Conservation (phyloP, 441 rosid genomes). For the Kokia cookei region DNA sequence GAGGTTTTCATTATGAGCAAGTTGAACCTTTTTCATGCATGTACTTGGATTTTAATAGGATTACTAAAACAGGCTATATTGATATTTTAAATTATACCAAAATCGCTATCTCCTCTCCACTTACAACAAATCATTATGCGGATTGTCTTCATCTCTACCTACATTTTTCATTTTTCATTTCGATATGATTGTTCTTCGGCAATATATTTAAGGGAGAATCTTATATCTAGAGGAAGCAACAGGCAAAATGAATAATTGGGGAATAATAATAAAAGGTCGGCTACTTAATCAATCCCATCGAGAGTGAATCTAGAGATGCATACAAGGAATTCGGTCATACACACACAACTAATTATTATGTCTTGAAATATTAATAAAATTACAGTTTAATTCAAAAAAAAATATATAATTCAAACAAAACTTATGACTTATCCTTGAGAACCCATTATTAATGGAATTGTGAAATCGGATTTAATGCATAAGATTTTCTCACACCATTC, state of each 20-base stretch:
- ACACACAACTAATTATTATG: too few species aligned
- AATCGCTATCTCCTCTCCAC: background rate
- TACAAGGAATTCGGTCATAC: too few species aligned
- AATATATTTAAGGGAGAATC: background rate
- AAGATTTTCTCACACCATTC: background rate
- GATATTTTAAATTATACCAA: too few species aligned
- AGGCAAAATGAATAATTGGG: background rate
- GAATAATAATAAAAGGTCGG: too few species aligned
- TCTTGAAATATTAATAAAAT: too few species aligned
- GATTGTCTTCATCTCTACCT: background rate
- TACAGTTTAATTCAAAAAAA: too few species aligned
- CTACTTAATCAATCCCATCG: too few species aligned
- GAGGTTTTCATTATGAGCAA: conserved; percentile 2
- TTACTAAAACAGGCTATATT: background rate
- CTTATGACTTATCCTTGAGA: too few species aligned
- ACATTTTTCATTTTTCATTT: background rate
- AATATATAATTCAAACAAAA: too few species aligned
- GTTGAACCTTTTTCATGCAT: background rate
- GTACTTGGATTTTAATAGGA: background rate
- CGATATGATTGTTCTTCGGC: background rate
- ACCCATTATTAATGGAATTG: too few species aligned
- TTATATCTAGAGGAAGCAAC: background rate
- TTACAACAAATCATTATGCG: background rate
- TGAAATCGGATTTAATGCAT: too few species aligned
- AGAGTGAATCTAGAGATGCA: too few species aligned